Evolutionary conservation across 306 rosid species (phyloP), one percentile per base, ranked within the genome.

Genomic region (Purshia tridentata): DNA sequence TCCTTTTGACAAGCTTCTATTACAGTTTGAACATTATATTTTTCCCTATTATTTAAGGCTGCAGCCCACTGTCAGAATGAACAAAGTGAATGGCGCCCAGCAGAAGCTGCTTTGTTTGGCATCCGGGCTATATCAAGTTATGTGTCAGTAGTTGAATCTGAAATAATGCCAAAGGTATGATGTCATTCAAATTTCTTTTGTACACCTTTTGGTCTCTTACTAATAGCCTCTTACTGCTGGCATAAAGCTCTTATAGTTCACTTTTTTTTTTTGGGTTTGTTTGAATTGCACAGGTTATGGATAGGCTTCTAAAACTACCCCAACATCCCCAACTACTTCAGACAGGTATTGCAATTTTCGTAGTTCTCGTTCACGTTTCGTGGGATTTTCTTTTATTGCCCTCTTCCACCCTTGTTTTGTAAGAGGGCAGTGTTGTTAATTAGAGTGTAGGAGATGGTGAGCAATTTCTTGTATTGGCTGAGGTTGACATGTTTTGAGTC

Each of bases 91-190:
- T 95, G 99, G 99, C 89, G 90, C 54, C 90, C 92, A 52, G 97
- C 91, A 5, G 99, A 95, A 83, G 99, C 99, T 82, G 90, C 98
- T 86, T 82, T 95, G 75, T 95, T 95, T 78, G 92, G 99, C 81
- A 92, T 95, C 60, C 90, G 88, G 67, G 99, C 99, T 41, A 87
- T 95, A 84, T 90, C 98, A 82, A 86, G 67, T 69, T 88, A 91
- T 77, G 99, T 95, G 50, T 90, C 98, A 54, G 81, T 81, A 65
- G 91, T 88, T 71, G 99, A 95, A 86, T 82, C 93, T 58, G 96
- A 90, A 90, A 92, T 91, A 81, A 91, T 91, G 97, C 99, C 99
- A 48, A 93, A 84, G 99, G 99, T 95, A 86, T 63, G 48, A 63
- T 82, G 71, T 54, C 47, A 45, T 78, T 81, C 58, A 67, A 75